Conservation (phyloP, 2,329 filamentous ascomycete species). For the Phialocephala subalpina region DNA sequence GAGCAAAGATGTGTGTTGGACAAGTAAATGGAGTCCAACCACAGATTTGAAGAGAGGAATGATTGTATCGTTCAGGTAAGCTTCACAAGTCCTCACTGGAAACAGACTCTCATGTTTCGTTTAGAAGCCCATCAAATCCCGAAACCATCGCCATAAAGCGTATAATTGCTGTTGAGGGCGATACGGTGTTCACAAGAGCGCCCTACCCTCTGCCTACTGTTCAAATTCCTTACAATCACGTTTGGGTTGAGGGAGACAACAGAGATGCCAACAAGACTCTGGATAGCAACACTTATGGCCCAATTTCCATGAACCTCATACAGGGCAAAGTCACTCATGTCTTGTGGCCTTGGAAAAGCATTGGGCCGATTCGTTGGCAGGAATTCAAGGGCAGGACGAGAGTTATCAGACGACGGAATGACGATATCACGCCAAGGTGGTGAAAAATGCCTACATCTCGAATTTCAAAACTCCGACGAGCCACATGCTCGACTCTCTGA, state of each 20-base stretch:
- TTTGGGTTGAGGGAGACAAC: slow-evolving; percentile 92
- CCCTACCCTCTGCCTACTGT: slow-evolving; percentile 65
- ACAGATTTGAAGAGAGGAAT: slow-evolving; percentile 72
- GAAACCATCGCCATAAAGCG: slow-evolving; percentile 80
- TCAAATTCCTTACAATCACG: slow-evolving; percentile 80
- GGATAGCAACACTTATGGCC: slow-evolving; percentile 92
- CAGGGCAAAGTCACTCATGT: slow-evolving; percentile 78
- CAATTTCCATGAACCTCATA: slow-evolving; percentile 78
- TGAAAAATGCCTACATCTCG: slow-evolving; percentile 3
- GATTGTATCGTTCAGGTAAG: slow-evolving; percentile 75
- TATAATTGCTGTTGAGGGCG: slow-evolving; percentile 81
- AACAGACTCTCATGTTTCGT: neutral
- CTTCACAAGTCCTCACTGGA: neutral
- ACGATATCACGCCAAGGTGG: slow-evolving; percentile 34
- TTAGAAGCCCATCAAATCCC: slow-evolving; percentile 75
- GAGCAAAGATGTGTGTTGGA: slow-evolving; percentile 63
- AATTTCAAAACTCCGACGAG: neutral
- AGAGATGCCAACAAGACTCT: slow-evolving; percentile 67
- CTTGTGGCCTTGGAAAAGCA: slow-evolving; percentile 71
- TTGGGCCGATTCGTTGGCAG: slow-evolving; percentile 65
- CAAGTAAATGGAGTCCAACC: slow-evolving; percentile 65
- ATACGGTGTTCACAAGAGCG: slow-evolving; percentile 72
- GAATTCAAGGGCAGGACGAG: slow-evolving; percentile 52
- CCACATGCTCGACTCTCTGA: too few species aligned
- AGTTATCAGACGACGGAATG: slow-evolving; percentile 47